Evolutionary conservation across 441 rosid genomes (phyloP), one percentile per base, ranked within the genome.

Genomic region (Eruca vesicaria): DNA sequence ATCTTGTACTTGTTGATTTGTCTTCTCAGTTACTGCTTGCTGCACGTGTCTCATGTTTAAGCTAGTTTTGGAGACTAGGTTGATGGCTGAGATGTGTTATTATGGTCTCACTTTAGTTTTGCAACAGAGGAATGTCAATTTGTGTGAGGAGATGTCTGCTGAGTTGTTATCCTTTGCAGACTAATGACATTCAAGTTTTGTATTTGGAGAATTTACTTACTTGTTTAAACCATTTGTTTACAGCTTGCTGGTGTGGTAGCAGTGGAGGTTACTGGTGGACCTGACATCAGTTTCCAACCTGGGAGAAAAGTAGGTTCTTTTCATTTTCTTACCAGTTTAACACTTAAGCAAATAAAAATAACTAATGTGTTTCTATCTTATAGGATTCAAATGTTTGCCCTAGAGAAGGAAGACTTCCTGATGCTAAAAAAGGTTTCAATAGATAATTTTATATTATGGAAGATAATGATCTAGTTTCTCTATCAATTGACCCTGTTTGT

Each of bases 211-310:
- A 7, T 55, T 50, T 16, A 45, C 31, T 57, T 19, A n/a, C n/a
- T 5, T 53, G 29, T 53, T 21, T 7, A 7, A 35, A 18, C 8
- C 35, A 77, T 63, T 2, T 55, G 6, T n/a, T 15, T 82, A 63
- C 84, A 92, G 98, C 91, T 95, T 79, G 98, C 97, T 1, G 99
- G 98, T 80, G 98, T 89, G 79, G 96, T 92, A 83, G 99, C 99
- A 55, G 96, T 92, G 41, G 99, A 95, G 84, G 84, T 92, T 72
- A 92, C 98, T 73, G 98, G 99, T 75, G 98, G 98, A 68, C 98
- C 99, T 52, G 82, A 89, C 12, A 68, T 95, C 74, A 88, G 79
- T 38, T 92, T 95, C 66, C 89, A 85, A 76, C 98, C 97, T 14
- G 99, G 99, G 58, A 88, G 98, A 87, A 89, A 86, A 92, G 99